Evolutionary conservation across 768 basidiomycete genomes (phyloP).

Genomic region (Cyclocybe aegerita): DNA sequence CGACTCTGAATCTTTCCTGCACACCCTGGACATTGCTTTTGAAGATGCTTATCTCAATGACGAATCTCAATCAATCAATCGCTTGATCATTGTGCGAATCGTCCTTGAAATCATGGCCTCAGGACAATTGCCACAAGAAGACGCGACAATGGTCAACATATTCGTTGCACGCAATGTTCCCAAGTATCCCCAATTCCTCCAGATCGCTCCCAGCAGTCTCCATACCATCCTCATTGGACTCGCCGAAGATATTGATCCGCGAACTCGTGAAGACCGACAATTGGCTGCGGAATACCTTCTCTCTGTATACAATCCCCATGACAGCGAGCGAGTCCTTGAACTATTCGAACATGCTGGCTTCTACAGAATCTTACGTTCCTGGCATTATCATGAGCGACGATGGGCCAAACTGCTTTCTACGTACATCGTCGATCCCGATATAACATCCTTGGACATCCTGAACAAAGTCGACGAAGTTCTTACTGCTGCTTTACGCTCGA

Average conservation of each 20-base stretch:
- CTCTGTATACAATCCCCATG: conserved; percentile 86
- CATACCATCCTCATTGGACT: conserved; percentile 79
- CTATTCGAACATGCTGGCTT: conserved; percentile 86
- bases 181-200: conserved; percentile 89
- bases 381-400: conserved; percentile 71
- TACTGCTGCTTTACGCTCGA: conserved; percentile 38
- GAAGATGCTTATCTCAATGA: conserved; percentile 92
- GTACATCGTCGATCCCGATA: conserved; percentile 71
- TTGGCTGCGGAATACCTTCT: conserved; percentile 92
- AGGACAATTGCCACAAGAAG: conserved; percentile 52
- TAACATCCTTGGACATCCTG: conserved; percentile 63
- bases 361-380: conserved; percentile 83
- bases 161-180: conserved; percentile 96
- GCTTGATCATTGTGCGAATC: conserved; percentile 81
- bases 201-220: conserved; percentile 63
- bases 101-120: conserved; percentile 75
- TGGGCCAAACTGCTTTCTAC: conserved; percentile 78
- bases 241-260: conserved; percentile 68
- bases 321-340: conserved; percentile 60
- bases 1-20: conserved; percentile 92
- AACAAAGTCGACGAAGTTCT: conserved; percentile 65
- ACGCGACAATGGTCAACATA: conserved; percentile 86
- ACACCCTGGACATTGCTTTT: conserved; percentile 91
- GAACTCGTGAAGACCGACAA: conserved; percentile 91
- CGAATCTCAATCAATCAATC: conserved; percentile 59